Conservation (phyloP, 371 early-diverging fungal species). For the Mucor irregularis region DNA sequence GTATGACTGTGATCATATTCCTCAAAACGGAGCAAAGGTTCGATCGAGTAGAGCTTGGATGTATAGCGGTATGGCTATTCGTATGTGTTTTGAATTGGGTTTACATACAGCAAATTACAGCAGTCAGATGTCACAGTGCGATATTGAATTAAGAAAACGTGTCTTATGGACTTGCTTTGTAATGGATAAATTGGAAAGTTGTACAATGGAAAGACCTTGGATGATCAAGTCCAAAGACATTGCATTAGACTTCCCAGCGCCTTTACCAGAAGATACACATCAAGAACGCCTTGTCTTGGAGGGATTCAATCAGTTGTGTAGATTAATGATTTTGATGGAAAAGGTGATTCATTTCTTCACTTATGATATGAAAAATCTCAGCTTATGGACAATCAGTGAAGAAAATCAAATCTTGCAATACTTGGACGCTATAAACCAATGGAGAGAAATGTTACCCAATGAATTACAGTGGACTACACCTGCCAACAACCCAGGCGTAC, state of each 20-base stretch:
- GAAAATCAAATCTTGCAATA: constrained; percentile 39
- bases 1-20: constrained; percentile 30
- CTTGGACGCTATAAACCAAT: constrained; percentile 34
- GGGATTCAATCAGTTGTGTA: constrained; percentile 40
- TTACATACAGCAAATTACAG: constrained; percentile 43
- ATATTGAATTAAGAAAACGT: constrained; percentile 49
- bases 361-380: constrained; percentile 28
- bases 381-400: constrained; percentile 38
- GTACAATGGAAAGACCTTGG: constrained; percentile 43
- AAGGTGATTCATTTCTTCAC: constrained; percentile 40
- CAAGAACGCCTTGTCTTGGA: constrained; percentile 37
- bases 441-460: constrained; percentile 35
- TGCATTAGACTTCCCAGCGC: constrained; percentile 36
- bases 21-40: constrained; percentile 5
- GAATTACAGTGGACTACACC: constrained; percentile 35
- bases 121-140: constrained; percentile 46
- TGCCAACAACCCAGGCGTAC: constrained; percentile 4
- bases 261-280: constrained; percentile 42
- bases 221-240: constrained; percentile 43
- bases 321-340: constrained; percentile 44
- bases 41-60: constrained; percentile 42
- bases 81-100: constrained; percentile 45
- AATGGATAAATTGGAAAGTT: constrained; percentile 49
- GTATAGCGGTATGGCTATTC: constrained; percentile 45
- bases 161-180: constrained; percentile 54